These are phyloP conservation scores for Colletotrichum plurivorum DNA, from an alignment of 2,329 filamentous ascomycete genomes.

Conservation along the genomic window DNA sequence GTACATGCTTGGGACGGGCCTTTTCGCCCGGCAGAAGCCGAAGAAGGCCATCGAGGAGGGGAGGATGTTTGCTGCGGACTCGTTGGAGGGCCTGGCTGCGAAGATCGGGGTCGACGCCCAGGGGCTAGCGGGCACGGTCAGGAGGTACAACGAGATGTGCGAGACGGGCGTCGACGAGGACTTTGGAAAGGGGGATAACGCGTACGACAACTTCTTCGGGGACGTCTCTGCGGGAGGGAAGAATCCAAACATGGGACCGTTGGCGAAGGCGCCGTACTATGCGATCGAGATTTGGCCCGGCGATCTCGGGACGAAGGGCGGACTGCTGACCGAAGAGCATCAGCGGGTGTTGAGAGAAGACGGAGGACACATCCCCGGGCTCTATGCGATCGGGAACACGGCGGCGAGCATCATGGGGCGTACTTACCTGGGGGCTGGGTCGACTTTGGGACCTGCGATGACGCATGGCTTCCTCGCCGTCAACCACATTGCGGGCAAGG, in stretches of 20 bases:
- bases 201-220: slow-evolving; percentile 51
- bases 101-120: slow-evolving; percentile 43
- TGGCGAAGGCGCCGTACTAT: slow-evolving; percentile 46
- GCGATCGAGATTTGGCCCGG: slow-evolving; percentile 53
- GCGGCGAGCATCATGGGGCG: slow-evolving; percentile 52
- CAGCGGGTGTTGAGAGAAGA: slow-evolving; percentile 45
- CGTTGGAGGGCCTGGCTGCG: slow-evolving; percentile 45
- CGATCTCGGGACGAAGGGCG: slow-evolving; percentile 55
- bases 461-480: slow-evolving; percentile 52
- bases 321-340: slow-evolving; percentile 51
- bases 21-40: slow-evolving; percentile 28
- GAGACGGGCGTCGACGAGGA: slow-evolving; percentile 48
- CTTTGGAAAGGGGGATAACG: slow-evolving; percentile 49
- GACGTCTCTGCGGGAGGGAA: slow-evolving; percentile 40
- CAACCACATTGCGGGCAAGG: neutral
- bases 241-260: slow-evolving; percentile 35
- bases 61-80: slow-evolving; percentile 44
- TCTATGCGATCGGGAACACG: slow-evolving; percentile 53
- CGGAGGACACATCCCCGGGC: slow-evolving; percentile 44
- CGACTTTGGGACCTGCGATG: slow-evolving; percentile 52
- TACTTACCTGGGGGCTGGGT: slow-evolving; percentile 52
- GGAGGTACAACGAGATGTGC: slow-evolving; percentile 49
- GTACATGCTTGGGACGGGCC: slow-evolving; percentile 44
- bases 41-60: slow-evolving; percentile 43
- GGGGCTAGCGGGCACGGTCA: slow-evolving; percentile 45